Conservation (phyloP, 345 rosid species). For the Brassica carinata region DNA sequence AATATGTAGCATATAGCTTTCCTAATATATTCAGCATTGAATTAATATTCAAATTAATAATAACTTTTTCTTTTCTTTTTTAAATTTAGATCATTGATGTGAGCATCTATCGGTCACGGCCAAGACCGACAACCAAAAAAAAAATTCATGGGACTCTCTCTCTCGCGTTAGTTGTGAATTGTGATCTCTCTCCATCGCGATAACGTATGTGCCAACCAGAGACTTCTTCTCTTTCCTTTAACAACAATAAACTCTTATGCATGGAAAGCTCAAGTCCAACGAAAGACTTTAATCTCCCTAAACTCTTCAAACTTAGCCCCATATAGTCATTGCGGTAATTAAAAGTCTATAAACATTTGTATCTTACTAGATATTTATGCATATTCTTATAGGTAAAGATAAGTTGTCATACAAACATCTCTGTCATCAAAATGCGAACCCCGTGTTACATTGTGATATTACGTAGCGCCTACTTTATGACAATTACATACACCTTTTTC, state of each 20-base stretch:
- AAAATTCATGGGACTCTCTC: background rate
- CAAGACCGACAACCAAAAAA: background rate
- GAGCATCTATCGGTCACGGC: background rate
- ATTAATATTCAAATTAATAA: background rate
- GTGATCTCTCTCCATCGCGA: background rate
- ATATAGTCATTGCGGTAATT: background rate
- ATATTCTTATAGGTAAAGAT: background rate
- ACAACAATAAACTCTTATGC: background rate
- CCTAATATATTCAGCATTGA: background rate
- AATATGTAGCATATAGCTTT: background rate
- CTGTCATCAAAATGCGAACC: slow-evolving; percentile 17
- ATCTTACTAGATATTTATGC: background rate
- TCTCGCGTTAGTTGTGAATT: background rate
- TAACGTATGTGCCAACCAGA: background rate
- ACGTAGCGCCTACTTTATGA: slow-evolving; percentile 22
- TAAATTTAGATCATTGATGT: background rate
- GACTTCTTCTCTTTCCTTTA: background rate
- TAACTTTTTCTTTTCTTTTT: background rate
- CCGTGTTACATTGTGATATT: slow-evolving; percentile 16
- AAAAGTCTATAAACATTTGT: background rate
- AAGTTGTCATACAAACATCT: background rate
- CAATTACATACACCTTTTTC: slow-evolving; percentile 25
- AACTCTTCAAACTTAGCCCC: background rate
- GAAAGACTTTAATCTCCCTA: background rate
- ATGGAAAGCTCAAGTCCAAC: background rate